Base-by-base conservation (phyloP, 1,284 basidiomycete genomes). In the Heterobasidion annosum region DNA sequence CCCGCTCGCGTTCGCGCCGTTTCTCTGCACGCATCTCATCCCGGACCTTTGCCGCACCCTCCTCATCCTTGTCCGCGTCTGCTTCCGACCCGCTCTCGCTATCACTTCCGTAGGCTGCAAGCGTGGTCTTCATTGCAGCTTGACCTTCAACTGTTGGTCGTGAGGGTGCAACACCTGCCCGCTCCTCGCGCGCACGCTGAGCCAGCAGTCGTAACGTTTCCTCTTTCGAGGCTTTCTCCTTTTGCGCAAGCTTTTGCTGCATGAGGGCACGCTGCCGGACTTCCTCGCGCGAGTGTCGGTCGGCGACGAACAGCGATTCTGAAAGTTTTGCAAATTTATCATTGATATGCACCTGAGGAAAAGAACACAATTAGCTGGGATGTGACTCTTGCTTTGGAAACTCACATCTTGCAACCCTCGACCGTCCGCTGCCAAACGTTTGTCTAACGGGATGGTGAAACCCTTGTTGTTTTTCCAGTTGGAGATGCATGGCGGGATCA, bases 391-490 rank as follows among this genome's bases (percentile, higher is more conserved):
- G 13, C 53, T 13, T 13, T 7, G 10, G 53, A 34, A n/a, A 76
- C 90, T 68, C 59, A 98, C 94, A 68, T 99, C 97, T 70, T 99
- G 96, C 46, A 99, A 76, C 53, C 96, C 95, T 62, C 96, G 84
- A 13, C 96, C 97, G 69, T 99, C 96, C 10, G 97, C 96, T 18
- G 97, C 97, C 50, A 99, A 77, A 63, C 97, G 92, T 74, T 99
- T 99, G 70, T 99, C 97, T 25, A 99, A 79, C 33, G 97, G 95
- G 63, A 99, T 98, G 5, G 96, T 99, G 72, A 96, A 99, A 79
- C 97, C 97, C 73, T 98, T 98, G 84, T 99, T 98, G 77, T 99
- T 99, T 78, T 99, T 99, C 97, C 97, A 99, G 73, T 99, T 99
- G 35, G 94, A 98, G 59, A 99, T 98, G 70, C 94, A 98, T 15